A percentile compares a stretch with the other conserved stretches of the same genome.
These are phyloP conservation scores for Chrysochromulina tobinii DNA, from an alignment of 78 protist genomes.

Conservation along the genomic window DNA sequence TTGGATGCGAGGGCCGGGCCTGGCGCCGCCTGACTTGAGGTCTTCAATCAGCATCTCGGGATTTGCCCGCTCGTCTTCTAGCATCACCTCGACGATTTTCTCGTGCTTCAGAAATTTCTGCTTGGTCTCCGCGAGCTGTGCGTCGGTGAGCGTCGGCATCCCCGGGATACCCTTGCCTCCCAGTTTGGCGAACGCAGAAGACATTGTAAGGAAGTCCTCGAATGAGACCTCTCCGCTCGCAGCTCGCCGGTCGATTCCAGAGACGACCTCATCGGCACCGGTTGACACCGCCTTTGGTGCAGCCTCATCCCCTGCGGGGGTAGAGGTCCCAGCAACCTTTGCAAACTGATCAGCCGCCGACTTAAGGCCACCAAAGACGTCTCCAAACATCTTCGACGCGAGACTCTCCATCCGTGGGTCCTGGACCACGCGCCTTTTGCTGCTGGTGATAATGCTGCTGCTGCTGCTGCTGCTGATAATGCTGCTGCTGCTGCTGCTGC, in stretches of 20 bases:
- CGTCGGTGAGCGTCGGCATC: background rate
- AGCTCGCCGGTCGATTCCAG: background rate
- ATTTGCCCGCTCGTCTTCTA: background rate
- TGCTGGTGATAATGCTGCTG: background rate
- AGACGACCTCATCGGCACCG: background rate
- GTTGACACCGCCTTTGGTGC: background rate
- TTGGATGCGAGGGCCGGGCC: conserved; percentile 16
- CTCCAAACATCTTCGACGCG: background rate
- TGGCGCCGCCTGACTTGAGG: conserved; percentile 7
- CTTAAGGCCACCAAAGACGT: background rate
- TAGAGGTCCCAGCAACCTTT: background rate
- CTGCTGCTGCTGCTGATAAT: background rate
- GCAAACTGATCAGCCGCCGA: background rate
- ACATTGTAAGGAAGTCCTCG: background rate
- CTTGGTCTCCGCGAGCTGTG: background rate
- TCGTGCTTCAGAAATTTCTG: background rate
- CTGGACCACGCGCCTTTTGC: background rate
- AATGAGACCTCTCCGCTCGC: background rate
- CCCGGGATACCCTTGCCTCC: background rate
- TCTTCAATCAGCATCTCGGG: background rate
- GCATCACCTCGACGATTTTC: conserved; percentile 15
- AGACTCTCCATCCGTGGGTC: too few species aligned
- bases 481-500: background rate
- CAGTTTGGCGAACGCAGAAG: background rate
- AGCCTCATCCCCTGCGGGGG: background rate